Conservation (phyloP, 257 asterid genomes). For the Solanum gandarillasii region DNA sequence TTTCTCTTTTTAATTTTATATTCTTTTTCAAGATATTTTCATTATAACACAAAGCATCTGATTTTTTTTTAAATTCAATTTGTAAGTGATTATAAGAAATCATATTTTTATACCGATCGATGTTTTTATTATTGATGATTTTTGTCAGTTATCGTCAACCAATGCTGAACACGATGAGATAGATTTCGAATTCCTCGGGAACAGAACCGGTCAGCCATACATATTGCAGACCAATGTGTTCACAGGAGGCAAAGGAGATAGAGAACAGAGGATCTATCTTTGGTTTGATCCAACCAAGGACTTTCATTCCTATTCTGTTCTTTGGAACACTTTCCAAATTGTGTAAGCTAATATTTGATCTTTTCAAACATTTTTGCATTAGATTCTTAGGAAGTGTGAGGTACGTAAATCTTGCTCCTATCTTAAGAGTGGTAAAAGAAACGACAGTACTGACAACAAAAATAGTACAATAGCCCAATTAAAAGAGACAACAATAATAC, state of each 20-base stretch:
- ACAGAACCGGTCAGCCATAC: constrained; percentile 27
- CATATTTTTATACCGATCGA: neutral
- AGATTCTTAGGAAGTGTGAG: neutral
- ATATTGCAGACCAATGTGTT: constrained; percentile 30
- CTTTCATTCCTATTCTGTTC: constrained; percentile 17
- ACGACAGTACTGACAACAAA: neutral
- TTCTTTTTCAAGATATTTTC: neutral
- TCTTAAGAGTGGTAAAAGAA: too few relatives aligned
- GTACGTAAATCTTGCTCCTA: neutral
- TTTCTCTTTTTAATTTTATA: neutral
- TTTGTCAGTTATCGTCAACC: constrained; percentile 16
- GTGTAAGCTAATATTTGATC: constrained; percentile 5
- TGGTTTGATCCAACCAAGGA: constrained; percentile 31
- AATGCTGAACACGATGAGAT: constrained; percentile 29
- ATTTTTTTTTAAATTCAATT: neutral
- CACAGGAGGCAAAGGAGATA: constrained; percentile 27
- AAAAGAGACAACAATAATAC: too few relatives aligned
- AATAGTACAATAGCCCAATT: neutral
- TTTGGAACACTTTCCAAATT: constrained; percentile 17
- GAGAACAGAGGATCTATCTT: constrained; percentile 30
- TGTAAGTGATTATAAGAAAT: neutral
- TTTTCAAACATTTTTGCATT: neutral
- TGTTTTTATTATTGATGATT: neutral
- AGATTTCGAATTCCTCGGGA: constrained; percentile 32
- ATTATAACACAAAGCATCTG: neutral